Percentiles rank a stretch among this genome's conserved stretches.
Evolutionary conservation across 768 basidiomycete species (phyloP).

Genomic region (Leccinum pellstonianum): DNA sequence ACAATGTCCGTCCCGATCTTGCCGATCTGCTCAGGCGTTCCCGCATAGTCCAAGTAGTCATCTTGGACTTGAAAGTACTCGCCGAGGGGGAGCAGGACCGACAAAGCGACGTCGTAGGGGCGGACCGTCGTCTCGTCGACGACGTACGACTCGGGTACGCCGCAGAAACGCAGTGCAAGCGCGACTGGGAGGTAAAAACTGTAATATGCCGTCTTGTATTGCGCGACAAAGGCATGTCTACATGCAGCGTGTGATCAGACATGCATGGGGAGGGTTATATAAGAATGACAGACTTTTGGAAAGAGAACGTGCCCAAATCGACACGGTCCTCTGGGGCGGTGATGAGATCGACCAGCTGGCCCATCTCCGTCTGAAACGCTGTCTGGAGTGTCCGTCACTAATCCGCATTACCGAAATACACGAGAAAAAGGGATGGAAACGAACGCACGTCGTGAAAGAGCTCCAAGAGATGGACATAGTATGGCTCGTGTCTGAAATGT

Average conservation of each 20-base stretch:
- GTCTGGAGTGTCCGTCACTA: neutral
- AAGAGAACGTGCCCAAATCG: constrained; percentile 3
- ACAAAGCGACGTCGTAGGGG: constrained; percentile 1
- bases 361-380: constrained; percentile 2
- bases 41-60: constrained; percentile 95
- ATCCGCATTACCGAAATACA: neutral
- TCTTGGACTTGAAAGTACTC: constrained; percentile 41
- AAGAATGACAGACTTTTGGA: neutral
- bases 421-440: neutral
- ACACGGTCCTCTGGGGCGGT: neutral
- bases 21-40: constrained; percentile 86
- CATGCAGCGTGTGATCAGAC: neutral
- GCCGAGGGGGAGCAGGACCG: constrained; percentile 2
- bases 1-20: constrained; percentile 98
- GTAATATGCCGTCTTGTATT: constrained; percentile 61
- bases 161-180: constrained; percentile 3
- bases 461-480: constrained; percentile 89
- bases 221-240: constrained; percentile 2
- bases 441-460: constrained; percentile 78
- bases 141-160: constrained; percentile 29
- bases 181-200: constrained; percentile 9
- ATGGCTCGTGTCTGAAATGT: constrained; percentile 76
- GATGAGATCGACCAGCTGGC: constrained; percentile 1
- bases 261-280: neutral
- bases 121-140: constrained; percentile 34